A percentile compares a stretch with the other conserved stretches of the same genome.
These are phyloP conservation scores for Arabis alpina DNA, from an alignment of 345 rosid genomes.

Conservation along the genomic window DNA sequence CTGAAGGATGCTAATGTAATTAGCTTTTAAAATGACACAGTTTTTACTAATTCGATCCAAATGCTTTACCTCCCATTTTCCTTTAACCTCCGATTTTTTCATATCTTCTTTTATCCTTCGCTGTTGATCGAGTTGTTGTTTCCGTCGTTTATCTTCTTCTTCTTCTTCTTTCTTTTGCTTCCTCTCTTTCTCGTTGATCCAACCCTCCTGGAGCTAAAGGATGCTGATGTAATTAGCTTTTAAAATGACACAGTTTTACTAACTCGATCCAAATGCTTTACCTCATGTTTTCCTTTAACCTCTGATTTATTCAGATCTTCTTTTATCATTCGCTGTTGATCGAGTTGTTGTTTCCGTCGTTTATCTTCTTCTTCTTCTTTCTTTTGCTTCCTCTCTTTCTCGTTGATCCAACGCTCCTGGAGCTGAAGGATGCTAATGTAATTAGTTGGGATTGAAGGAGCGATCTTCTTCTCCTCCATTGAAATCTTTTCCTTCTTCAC, in stretches of 20 bases:
- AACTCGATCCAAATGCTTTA: background rate
- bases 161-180: slow-evolving; percentile 30
- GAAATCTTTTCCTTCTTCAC: background rate
- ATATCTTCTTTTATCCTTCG: slow-evolving; percentile 11
- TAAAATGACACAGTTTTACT: too few species aligned
- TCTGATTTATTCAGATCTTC: slow-evolving; percentile 25
- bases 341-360: slow-evolving; percentile 17
- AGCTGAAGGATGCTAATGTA: slow-evolving; percentile 41
- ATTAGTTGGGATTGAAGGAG: slow-evolving; percentile 28
- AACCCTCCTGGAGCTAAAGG: slow-evolving; percentile 35
- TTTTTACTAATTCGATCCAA: background rate
- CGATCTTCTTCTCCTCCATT: slow-evolving; percentile 26
- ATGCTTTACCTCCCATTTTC: background rate
- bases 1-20: slow-evolving; percentile 36
- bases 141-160: slow-evolving; percentile 25
- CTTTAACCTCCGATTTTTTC: background rate
- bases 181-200: slow-evolving; percentile 30
- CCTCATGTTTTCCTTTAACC: background rate
- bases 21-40: too few species aligned
- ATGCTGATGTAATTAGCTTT: slow-evolving; percentile 31
- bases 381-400: slow-evolving; percentile 29
- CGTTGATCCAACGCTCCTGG: slow-evolving; percentile 35
- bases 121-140: slow-evolving; percentile 20
- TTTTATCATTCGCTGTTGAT: slow-evolving; percentile 7
- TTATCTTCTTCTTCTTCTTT: slow-evolving; percentile 27